Evolutionary conservation across 2,329 filamentous ascomycete genomes (phyloP).

Genomic region (Ilyonectria robusta): DNA sequence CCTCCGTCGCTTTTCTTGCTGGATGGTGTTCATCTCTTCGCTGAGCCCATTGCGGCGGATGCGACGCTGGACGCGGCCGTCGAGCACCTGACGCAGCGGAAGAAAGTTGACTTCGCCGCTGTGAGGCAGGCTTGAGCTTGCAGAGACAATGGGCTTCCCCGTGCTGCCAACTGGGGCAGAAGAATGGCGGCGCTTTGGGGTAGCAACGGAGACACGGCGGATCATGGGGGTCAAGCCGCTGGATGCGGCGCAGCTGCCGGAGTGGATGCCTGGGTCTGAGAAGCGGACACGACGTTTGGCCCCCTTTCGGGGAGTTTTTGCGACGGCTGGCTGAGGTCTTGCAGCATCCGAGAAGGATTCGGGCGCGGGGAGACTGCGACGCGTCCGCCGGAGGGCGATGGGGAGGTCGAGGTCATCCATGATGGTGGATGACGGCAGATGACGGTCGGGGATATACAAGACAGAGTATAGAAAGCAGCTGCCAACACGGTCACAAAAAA

Average conservation of each 20-base stretch:
- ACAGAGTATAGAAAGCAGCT: constrained; percentile 11
- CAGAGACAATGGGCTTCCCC: constrained; percentile 35
- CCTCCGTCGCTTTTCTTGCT: constrained; percentile 61
- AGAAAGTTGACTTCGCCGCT: constrained; percentile 60
- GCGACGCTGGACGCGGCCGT: constrained; percentile 70
- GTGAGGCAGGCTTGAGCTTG: constrained; percentile 42
- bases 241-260: constrained; percentile 45
- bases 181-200: constrained; percentile 59
- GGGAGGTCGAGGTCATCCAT: constrained; percentile 63
- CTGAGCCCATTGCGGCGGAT: constrained; percentile 70
- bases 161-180: constrained; percentile 56
- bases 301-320: constrained; percentile 50
- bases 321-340: constrained; percentile 28
- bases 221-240: constrained; percentile 74
- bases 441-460: constrained; percentile 4
- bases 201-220: constrained; percentile 63
- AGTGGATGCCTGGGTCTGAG: constrained; percentile 67
- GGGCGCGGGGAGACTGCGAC: constrained; percentile 59
- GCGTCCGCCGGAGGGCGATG: constrained; percentile 68
- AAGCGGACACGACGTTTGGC: constrained; percentile 69
- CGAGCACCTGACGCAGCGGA: constrained; percentile 66
- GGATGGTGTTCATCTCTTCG: constrained; percentile 70
- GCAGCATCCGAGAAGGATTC: constrained; percentile 40
- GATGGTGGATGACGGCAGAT: constrained; percentile 1
- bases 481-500: constrained; percentile 12